These are phyloP conservation scores for Solanum habrochaites DNA, from an alignment of 257 asterid genomes.

Conservation along the genomic window DNA sequence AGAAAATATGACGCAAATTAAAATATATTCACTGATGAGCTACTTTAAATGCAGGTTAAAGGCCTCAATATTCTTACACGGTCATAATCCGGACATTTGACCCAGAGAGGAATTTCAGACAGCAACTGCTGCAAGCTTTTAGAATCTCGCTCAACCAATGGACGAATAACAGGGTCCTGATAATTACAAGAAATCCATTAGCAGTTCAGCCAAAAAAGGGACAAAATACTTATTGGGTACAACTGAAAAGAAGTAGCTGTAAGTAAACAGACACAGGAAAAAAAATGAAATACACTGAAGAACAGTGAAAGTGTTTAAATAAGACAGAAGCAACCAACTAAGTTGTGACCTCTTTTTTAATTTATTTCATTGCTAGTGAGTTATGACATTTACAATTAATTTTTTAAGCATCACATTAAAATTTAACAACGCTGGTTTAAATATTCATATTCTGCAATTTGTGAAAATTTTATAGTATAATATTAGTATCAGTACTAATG, in stretches of 20 bases:
- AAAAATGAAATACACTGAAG: not conserved
- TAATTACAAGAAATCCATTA: slow-evolving; percentile 4
- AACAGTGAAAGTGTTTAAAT: not conserved
- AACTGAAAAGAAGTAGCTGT: not conserved
- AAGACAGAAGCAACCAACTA: not conserved
- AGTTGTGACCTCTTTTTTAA: not conserved
- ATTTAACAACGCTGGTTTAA: not conserved
- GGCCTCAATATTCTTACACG: slow-evolving; percentile 48
- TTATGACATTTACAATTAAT: not conserved
- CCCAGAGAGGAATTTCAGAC: slow-evolving; percentile 92
- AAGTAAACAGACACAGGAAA: not conserved
- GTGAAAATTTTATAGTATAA: not conserved
- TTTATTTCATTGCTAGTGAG: not conserved
- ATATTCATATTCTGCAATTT: not conserved
- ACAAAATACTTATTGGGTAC: not conserved
- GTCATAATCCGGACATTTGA: slow-evolving; percentile 87
- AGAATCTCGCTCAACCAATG: slow-evolving; percentile 73
- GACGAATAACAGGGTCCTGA: slow-evolving; percentile 78
- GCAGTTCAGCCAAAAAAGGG: not conserved
- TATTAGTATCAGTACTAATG: not conserved
- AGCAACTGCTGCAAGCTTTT: slow-evolving; percentile 53
- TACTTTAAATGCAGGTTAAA: not conserved
- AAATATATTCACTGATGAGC: not conserved
- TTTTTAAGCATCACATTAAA: not conserved
- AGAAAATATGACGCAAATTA: slow-evolving; percentile 1